These are phyloP conservation scores for Solanum sparsipilum DNA, from an alignment of 257 asterid species.

Conservation along the genomic window DNA sequence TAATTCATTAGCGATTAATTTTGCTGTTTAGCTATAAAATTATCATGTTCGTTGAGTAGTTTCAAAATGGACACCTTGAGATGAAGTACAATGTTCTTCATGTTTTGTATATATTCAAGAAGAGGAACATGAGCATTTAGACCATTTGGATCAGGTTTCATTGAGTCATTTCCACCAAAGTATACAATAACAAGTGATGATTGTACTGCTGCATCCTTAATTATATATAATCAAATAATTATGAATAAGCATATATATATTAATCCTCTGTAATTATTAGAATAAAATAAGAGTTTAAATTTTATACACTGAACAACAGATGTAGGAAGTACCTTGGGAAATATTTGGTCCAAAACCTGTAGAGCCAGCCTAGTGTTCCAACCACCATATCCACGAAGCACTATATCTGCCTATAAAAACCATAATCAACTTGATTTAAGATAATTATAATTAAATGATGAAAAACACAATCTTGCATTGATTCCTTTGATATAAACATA, in stretches of 20 bases:
- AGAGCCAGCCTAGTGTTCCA: constrained; percentile 59
- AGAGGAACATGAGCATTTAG: constrained; percentile 74
- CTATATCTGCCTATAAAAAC: constrained; percentile 33
- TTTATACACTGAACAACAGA: not conserved
- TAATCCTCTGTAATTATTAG: not conserved
- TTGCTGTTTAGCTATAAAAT: not conserved
- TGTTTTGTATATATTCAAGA: constrained; percentile 65
- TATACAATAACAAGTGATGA: constrained; percentile 72
- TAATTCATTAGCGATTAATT: not conserved
- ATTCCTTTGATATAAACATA: not conserved
- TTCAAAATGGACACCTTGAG: constrained; percentile 14
- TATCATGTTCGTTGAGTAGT: not conserved
- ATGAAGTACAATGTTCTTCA: constrained; percentile 53
- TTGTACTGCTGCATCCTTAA: constrained; percentile 55
- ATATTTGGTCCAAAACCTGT: constrained; percentile 31
- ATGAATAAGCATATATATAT: not conserved
- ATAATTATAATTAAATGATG: too few relatives aligned
- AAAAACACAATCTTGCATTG: not conserved
- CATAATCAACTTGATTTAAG: not conserved
- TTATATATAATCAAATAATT: not conserved
- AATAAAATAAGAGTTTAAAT: not conserved
- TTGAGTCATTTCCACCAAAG: constrained; percentile 84
- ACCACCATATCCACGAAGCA: constrained; percentile 51
- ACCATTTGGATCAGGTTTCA: constrained; percentile 60
- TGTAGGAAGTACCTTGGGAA: constrained; percentile 28